Conservation (phyloP, 108 stramenopile genomes). For the Pseudonitzschia multiseries region DNA sequence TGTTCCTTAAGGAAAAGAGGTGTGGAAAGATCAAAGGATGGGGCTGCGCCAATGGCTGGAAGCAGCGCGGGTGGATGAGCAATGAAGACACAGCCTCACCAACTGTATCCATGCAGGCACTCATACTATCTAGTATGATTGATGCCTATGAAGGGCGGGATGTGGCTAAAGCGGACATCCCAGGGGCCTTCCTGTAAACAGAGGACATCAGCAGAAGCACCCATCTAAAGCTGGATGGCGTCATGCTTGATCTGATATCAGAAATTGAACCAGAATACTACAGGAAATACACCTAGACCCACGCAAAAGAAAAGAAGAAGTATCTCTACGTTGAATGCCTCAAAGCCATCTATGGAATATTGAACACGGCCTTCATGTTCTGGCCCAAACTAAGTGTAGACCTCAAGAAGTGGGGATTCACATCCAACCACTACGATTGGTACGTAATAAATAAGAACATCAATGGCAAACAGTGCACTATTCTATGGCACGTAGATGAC, state of each 20-base stretch:
- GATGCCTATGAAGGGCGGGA: slow-evolving; percentile 48
- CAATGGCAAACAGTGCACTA: slow-evolving; percentile 41
- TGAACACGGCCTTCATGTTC: slow-evolving; percentile 31
- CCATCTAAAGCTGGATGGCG: slow-evolving; percentile 21
- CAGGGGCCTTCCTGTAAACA: slow-evolving; percentile 48
- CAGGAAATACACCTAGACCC: slow-evolving; percentile 9
- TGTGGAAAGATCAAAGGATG: no score
- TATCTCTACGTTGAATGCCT: slow-evolving; percentile 36
- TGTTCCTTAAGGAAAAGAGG: slow-evolving; percentile 44
- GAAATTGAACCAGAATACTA: slow-evolving; percentile 37
- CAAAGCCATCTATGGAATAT: slow-evolving; percentile 41
- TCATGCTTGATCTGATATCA: slow-evolving; percentile 29
- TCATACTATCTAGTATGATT: slow-evolving; percentile 40
- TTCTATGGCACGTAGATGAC: slow-evolving; percentile 51
- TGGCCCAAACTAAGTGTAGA: slow-evolving; percentile 31
- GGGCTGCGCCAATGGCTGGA: no score
- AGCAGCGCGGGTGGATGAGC: no score
- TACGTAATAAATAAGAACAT: slow-evolving; percentile 36
- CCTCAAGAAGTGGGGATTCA: slow-evolving; percentile 25
- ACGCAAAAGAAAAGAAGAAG: slow-evolving; percentile 20
- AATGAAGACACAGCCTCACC: no score
- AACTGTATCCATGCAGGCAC: slow-evolving; percentile 15
- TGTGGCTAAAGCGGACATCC: slow-evolving; percentile 35
- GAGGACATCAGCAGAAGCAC: background rate
- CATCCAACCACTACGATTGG: slow-evolving; percentile 38